phyloP scores from a whole-genome alignment of 2,329 filamentous ascomycete genomes.

The Phaeoacremonium minimum region DNA sequence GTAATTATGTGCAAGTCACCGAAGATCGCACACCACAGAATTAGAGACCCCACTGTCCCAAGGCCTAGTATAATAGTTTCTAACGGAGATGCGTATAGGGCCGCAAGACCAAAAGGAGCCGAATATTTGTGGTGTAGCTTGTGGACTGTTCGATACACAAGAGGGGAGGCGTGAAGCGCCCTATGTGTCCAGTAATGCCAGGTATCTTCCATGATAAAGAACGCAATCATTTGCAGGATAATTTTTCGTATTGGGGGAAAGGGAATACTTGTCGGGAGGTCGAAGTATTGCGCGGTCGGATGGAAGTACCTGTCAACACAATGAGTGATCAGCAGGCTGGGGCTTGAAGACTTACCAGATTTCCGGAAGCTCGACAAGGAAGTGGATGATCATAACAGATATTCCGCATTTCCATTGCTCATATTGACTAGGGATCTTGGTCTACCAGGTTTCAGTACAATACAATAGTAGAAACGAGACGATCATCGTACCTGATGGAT shows the following conservation, averaged over 20 bases:
- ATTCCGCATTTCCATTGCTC: slow-evolving; percentile 94
- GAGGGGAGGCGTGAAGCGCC: slow-evolving; percentile 84
- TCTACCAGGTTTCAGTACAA: slow-evolving; percentile 24
- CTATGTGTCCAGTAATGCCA: slow-evolving; percentile 99
- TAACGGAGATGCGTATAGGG: slow-evolving; percentile 96
- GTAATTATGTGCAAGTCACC: slow-evolving; percentile 90
- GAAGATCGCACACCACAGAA: slow-evolving; percentile 78
- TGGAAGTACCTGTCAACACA: no score
- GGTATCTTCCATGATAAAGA: slow-evolving; percentile 93
- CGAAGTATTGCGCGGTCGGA: slow-evolving; percentile 88
- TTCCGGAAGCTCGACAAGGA: slow-evolving; percentile 96
- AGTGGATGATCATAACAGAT: slow-evolving; percentile 90
- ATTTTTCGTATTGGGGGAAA: slow-evolving; percentile 86
- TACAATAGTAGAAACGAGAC: not conserved
- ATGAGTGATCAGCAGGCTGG: no score
- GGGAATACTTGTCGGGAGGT: slow-evolving; percentile 81
- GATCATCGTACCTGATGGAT: slow-evolving; percentile 68
- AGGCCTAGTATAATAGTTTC: slow-evolving; percentile 93
- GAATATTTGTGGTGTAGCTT: slow-evolving; percentile 99
- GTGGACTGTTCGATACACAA: slow-evolving; percentile 96
- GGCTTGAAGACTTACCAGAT: no score
- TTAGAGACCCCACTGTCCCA: slow-evolving; percentile 77
- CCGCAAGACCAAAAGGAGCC: slow-evolving; percentile 91
- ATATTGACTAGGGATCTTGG: slow-evolving; percentile 85
- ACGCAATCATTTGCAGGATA: slow-evolving; percentile 83